Base-by-base conservation (phyloP, 495 filamentous ascomycete species). In the Hyaloscypha variabilis region DNA sequence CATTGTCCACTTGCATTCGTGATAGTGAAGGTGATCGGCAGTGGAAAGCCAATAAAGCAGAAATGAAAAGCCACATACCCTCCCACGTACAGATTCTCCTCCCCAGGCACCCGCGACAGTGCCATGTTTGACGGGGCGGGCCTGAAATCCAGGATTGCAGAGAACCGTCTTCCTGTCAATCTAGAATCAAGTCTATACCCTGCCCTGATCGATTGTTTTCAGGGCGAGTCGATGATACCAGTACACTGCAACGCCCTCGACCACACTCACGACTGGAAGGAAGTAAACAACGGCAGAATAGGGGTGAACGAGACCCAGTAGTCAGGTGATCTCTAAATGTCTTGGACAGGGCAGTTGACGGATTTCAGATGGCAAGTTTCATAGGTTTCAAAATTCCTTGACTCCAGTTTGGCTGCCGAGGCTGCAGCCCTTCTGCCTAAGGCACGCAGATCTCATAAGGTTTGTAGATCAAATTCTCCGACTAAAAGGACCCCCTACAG, bases 1-100 rank as follows among this genome's bases (percentile, higher is more conserved):
- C n/a, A n/a, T n/a, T n/a, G n/a, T n/a, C n/a, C n/a, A n/a, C n/a
- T n/a, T n/a, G n/a, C n/a, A n/a, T n/a, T n/a, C n/a, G n/a, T n/a
- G n/a, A n/a, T n/a, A n/a, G n/a, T n/a, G n/a, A 46, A 46, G 39
- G 8, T 17, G 13, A 46, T 17, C 1, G 17, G 4, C 3, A 46
- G 11, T 46, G 39, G 19, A 46, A 46, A 46, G 13, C 21, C n/a
- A n/a, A n/a, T 58, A 29, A 21, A 2, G 23, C 29, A n/a, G n/a
- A n/a, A n/a, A n/a, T n/a, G 31, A 26, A 23, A 59, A 46, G 57
- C 21, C 56, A 85, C 88, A 78, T 78, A 96, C 93, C 93, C 91
- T 77, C 93, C 92, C 54, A 96, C 87, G 74, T 88, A 94, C 64
- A 97, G 82, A 56, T 90, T 87, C 51, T 88, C 83, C 60, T 86